Conservation (phyloP, 2,329 filamentous ascomycete species). For the Pyrenophora teres region DNA sequence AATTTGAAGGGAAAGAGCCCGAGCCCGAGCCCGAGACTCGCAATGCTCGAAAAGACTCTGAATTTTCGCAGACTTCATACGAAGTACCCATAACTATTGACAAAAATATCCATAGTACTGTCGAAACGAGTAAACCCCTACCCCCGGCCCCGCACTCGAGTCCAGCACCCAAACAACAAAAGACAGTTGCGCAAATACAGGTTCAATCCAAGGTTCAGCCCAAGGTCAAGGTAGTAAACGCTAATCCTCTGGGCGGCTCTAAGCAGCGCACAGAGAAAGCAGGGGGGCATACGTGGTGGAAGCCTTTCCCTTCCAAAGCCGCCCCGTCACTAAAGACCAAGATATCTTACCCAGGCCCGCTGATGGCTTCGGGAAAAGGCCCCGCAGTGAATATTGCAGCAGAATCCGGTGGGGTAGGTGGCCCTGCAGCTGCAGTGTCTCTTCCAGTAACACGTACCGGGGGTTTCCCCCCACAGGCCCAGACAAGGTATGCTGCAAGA, state of each 20-base stretch:
- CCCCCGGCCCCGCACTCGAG: slow-evolving; percentile 16
- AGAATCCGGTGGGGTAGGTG: slow-evolving; percentile 20
- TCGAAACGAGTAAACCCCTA: slow-evolving; percentile 21
- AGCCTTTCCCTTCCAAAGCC: slow-evolving; percentile 3
- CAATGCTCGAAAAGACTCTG: slow-evolving; percentile 1
- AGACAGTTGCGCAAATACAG: too few relatives aligned
- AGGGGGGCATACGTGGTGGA: slow-evolving; percentile 6
- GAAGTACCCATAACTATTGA: slow-evolving; percentile 17
- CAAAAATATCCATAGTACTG: background rate
- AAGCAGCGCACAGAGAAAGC: background rate
- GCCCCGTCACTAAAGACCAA: slow-evolving; percentile 23
- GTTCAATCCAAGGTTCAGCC: background rate
- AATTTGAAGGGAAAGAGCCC: background rate
- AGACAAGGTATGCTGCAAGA: background rate
- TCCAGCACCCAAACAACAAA: background rate
- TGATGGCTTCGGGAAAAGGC: slow-evolving; percentile 9
- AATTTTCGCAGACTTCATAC: slow-evolving; percentile 12
- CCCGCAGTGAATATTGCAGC: slow-evolving; percentile 18
- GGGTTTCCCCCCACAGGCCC: background rate
- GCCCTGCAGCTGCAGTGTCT: slow-evolving; percentile 15
- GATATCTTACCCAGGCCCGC: slow-evolving; percentile 28
- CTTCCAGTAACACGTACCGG: slow-evolving; percentile 7
- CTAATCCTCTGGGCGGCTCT: background rate
- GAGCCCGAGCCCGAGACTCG: background rate
- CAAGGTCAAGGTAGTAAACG: background rate